A percentile compares a stretch with the other conserved stretches of the same genome.
Conservation (phyloP, 495 filamentous ascomycete genomes). For the Penicillium paxilli region DNA sequence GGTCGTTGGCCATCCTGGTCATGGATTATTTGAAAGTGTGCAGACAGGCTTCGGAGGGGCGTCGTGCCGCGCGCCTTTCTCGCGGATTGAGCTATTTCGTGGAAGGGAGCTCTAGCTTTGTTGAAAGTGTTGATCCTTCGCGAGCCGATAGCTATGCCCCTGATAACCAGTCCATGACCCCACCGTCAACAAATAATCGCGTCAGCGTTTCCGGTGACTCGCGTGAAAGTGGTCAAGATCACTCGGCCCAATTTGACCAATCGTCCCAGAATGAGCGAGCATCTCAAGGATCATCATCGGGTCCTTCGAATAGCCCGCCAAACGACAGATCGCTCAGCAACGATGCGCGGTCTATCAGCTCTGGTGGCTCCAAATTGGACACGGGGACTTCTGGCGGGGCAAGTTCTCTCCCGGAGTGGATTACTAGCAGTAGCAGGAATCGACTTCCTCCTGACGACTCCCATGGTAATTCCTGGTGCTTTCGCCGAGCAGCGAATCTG, state of each 20-base stretch:
- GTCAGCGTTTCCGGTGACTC: conserved; percentile 30
- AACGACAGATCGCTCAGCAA: conserved; percentile 24
- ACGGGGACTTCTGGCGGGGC: conserved; percentile 20
- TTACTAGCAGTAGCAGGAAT: conserved; percentile 33
- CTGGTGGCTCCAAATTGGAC: conserved; percentile 25
- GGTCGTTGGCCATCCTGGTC: conserved; percentile 52
- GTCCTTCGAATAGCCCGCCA: conserved; percentile 16
- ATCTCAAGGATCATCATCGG: conserved; percentile 5
- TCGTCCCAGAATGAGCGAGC: conserved; percentile 14
- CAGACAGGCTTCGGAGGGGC: conserved; percentile 56
- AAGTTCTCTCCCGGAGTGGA: conserved; percentile 42
- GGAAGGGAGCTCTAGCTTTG: conserved; percentile 51
- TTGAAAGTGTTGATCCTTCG: conserved; percentile 32
- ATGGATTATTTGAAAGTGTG: conserved; percentile 65
- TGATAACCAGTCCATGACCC: conserved; percentile 17
- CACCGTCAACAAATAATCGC: conserved; percentile 27
- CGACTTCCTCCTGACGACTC: conserved; percentile 38
- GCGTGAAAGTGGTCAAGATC: conserved; percentile 9
- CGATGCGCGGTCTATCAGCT: conserved; percentile 32
- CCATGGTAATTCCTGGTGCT: conserved; percentile 45
- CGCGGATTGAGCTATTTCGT: conserved; percentile 64
- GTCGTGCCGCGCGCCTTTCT: conserved; percentile 58
- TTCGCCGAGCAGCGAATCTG: conserved; percentile 56
- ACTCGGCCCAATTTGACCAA: not conserved
- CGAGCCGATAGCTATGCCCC: conserved; percentile 23